These are phyloP conservation scores for Aspergillus novofumigatus DNA, from an alignment of 2,329 filamentous ascomycete species.

Conservation along the genomic window DNA sequence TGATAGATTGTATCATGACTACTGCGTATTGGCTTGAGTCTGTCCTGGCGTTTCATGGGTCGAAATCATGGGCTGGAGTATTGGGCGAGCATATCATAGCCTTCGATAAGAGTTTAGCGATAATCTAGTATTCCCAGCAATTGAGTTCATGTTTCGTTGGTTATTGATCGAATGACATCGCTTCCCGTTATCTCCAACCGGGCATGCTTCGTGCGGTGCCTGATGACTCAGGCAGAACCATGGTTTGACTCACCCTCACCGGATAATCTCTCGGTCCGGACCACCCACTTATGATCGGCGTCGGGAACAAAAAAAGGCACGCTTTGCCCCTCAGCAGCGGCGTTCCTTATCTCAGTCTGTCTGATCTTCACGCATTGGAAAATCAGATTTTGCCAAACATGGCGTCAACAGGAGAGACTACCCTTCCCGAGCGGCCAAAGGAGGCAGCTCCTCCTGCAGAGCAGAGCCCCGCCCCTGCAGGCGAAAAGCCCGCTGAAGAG, in stretches of 20 bases:
- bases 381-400: neutral
- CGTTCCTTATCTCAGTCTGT: neutral
- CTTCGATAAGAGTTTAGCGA: neutral
- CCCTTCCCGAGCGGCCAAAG: neutral
- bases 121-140: neutral
- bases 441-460: neutral
- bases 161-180: neutral
- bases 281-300: neutral
- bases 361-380: neutral
- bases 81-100: neutral
- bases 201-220: neutral
- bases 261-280: neutral
- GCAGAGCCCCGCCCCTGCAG: neutral
- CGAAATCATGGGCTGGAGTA: neutral
- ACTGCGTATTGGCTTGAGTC: neutral
- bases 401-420: neutral
- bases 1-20: neutral
- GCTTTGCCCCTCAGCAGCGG: neutral
- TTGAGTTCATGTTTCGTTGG: neutral
- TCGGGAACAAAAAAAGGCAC: neutral
- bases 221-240: neutral
- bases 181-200: neutral
- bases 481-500: neutral
- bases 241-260: neutral
- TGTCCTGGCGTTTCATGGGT: neutral